Evolutionary conservation across 2,329 filamentous ascomycete species (phyloP).

Genomic region (Stagonosporopsis vannaccii): DNA sequence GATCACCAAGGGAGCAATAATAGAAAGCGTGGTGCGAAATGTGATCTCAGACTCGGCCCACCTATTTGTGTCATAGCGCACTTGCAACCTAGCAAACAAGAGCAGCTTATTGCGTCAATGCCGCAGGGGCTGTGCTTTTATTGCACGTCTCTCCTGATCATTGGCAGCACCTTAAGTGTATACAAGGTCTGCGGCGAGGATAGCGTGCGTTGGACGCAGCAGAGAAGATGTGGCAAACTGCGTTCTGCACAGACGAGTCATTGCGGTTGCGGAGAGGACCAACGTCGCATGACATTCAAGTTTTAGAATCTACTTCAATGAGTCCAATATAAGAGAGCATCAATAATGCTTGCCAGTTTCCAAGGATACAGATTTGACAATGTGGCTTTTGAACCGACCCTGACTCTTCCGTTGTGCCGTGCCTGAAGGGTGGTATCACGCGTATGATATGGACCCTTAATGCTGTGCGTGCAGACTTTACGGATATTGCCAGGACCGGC

Average conservation of each 20-base stretch:
- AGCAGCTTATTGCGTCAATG: not conserved
- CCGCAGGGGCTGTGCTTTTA: not conserved
- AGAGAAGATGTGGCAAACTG: slow-evolving; percentile 6
- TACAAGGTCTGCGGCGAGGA: not conserved
- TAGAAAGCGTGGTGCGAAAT: not conserved
- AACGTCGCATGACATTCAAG: not conserved
- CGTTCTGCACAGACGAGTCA: not conserved
- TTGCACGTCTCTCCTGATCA: not conserved
- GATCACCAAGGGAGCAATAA: not conserved
- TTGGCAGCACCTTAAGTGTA: not conserved
- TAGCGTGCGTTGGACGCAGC: not conserved
- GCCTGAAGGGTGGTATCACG: not conserved
- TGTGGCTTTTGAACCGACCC: not conserved
- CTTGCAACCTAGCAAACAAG: not conserved
- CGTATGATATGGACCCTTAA: not conserved
- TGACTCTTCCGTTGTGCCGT: not conserved
- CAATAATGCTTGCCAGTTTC: not conserved
- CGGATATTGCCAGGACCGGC: not conserved
- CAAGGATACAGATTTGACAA: not conserved
- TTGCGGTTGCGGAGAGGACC: not conserved
- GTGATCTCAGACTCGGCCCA: too few relatives aligned
- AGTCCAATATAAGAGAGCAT: not conserved
- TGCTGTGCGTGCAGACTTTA: not conserved
- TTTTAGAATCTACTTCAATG: not conserved
- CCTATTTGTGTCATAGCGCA: not conserved